phyloP scores from a whole-genome alignment of 2,329 filamentous ascomycete species.

The Hypocreales sp. region DNA sequence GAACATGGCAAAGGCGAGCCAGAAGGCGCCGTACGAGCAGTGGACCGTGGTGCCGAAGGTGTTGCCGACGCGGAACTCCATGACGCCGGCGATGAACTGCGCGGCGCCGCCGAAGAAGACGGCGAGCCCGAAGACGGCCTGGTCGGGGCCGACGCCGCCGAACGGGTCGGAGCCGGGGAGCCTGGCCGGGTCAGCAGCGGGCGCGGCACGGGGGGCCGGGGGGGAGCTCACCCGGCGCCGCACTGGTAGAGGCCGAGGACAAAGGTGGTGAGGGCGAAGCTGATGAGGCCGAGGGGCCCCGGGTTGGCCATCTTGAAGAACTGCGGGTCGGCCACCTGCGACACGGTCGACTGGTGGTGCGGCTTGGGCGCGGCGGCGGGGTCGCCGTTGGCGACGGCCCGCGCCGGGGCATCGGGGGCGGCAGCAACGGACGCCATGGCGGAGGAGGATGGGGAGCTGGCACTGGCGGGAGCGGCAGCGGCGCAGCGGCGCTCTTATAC shows the following conservation, averaged over 20 bases:
- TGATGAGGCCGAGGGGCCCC: conserved; percentile 42
- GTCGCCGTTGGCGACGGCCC: conserved; percentile 3
- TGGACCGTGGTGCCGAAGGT: conserved; percentile 47
- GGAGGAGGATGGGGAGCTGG: too few relatives aligned
- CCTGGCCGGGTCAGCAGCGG: conserved; percentile 5
- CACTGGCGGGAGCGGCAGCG: too few relatives aligned
- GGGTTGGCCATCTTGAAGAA: conserved; percentile 39
- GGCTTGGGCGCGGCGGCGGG: conserved; percentile 8
- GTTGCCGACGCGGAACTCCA: conserved; percentile 37
- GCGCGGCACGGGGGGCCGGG: background rate
- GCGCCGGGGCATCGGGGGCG: too few relatives aligned
- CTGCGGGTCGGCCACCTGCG: conserved; percentile 17
- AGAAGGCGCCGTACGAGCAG: conserved; percentile 46
- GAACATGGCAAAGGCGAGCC: conserved; percentile 44
- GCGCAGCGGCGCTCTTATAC: too few relatives aligned
- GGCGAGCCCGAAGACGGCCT: conserved; percentile 19
- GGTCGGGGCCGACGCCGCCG: conserved; percentile 17
- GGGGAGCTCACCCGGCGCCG: conserved; percentile 27
- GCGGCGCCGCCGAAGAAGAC: conserved; percentile 46
- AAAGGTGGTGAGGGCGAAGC: conserved; percentile 52
- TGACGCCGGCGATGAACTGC: conserved; percentile 52
- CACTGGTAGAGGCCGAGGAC: conserved; percentile 33
- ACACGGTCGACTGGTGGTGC: conserved; percentile 19
- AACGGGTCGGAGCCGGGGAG: conserved; percentile 18
- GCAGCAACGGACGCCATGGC: too few relatives aligned